phyloP scores from a whole-genome alignment of 495 filamentous ascomycete species.

The Zalerion maritima region DNA sequence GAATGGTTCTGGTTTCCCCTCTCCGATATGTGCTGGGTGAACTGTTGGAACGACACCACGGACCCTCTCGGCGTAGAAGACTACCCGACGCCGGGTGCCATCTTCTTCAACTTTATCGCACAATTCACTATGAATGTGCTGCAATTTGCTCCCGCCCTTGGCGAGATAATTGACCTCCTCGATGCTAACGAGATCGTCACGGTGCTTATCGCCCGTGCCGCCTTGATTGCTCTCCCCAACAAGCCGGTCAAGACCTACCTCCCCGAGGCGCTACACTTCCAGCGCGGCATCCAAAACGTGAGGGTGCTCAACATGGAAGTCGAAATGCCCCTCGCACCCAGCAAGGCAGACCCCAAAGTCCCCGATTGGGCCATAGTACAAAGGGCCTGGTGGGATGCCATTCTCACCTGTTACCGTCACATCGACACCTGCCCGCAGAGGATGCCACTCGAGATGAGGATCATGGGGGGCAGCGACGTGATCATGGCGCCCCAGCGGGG shows the following conservation, averaged over 20 bases:
- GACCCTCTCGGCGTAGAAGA: constrained; percentile 19
- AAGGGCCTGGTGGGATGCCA: constrained; percentile 39
- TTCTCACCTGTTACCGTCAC: constrained; percentile 27
- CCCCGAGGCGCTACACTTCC: constrained; percentile 37
- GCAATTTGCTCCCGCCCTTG: constrained; percentile 7
- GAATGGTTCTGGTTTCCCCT: constrained; percentile 45
- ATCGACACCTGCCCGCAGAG: constrained; percentile 30
- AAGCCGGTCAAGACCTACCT: constrained; percentile 27
- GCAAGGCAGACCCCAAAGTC: constrained; percentile 16
- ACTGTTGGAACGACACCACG: constrained; percentile 30
- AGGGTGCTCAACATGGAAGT: constrained; percentile 36
- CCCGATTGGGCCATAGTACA: constrained; percentile 29
- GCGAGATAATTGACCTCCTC: constrained; percentile 6
- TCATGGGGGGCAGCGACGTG: constrained; percentile 34
- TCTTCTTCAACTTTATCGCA: constrained; percentile 30
- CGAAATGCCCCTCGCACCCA: constrained; percentile 30
- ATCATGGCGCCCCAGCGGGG: constrained; percentile 37
- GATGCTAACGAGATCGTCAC: constrained; percentile 8
- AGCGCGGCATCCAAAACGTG: constrained; percentile 38
- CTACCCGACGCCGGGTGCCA: constrained; percentile 24
- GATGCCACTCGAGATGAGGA: constrained; percentile 36
- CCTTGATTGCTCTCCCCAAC: constrained; percentile 27
- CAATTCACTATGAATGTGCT: constrained; percentile 11
- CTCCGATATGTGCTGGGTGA: constrained; percentile 30
- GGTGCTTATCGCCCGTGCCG: constrained; percentile 12